phyloP scores from a whole-genome alignment of 2,329 filamentous ascomycete species.

The Teratosphaeria nubilosa region DNA sequence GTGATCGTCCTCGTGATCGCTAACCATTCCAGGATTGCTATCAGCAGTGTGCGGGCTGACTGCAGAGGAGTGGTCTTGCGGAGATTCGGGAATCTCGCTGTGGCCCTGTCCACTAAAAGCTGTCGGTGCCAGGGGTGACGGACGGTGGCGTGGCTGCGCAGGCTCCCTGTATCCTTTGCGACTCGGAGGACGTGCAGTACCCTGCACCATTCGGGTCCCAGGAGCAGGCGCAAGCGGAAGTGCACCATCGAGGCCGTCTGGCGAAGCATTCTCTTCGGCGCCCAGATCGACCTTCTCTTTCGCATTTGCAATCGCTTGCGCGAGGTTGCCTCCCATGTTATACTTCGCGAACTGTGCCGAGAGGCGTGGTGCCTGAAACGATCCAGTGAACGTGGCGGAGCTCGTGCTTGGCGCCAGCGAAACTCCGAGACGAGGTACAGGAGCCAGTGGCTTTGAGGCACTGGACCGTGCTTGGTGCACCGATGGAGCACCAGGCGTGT shows the following conservation, averaged over 20 bases:
- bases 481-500: conserved; percentile 6
- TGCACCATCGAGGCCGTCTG: conserved; percentile 8
- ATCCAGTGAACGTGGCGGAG: conserved; percentile 24
- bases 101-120: conserved; percentile 1
- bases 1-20: conserved; percentile 38
- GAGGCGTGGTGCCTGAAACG: conserved; percentile 33
- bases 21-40: conserved; percentile 40
- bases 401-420: conserved; percentile 1
- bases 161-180: conserved; percentile 9
- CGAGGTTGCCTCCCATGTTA: conserved; percentile 31
- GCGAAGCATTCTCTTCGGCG: conserved; percentile 11
- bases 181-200: conserved; percentile 7
- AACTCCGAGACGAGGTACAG: not conserved
- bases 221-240: conserved; percentile 12
- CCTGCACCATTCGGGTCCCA: conserved; percentile 8
- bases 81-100: conserved; percentile 21
- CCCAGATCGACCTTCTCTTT: conserved; percentile 25
- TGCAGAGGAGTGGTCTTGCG: conserved; percentile 20
- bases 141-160: conserved; percentile 19
- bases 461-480: conserved; percentile 4
- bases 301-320: conserved; percentile 19
- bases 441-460: conserved; percentile 6
- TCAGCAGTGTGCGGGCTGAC: conserved; percentile 39
- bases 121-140: conserved; percentile 20
- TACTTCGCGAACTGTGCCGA: conserved; percentile 31